phyloP scores from a whole-genome alignment of 306 rosid species.

The apple (Malus domestica) region ASM211411v1 NC_041798.1:37272501-37273000 shows the following conservation, averaged over 20 bases:
- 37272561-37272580: too few species aligned
- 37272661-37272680: too few species aligned
- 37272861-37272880: conserved; percentile 34
- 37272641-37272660: too few species aligned
- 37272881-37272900: conserved; percentile 17
- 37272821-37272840: conserved; percentile 53
- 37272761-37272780: background rate
- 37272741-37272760: conserved; percentile 46
- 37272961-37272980: conserved; percentile 70
- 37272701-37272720: background rate
- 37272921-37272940: conserved; percentile 86
- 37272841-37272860: conserved; percentile 27
- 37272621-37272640: too few species aligned
- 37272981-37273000: conserved; percentile 89
- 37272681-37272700: background rate
- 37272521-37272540: fast-evolving
- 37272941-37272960: conserved; percentile 91
- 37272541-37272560: too few species aligned
- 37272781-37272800: background rate
- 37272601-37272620: too few species aligned
- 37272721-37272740: conserved; percentile 47
- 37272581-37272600: too few species aligned
- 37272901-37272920: conserved; percentile 45
- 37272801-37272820: conserved; percentile 10
- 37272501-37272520: too few species aligned